A percentile compares a stretch with the other conserved stretches of the same genome.
Conservation (phyloP, 2,329 filamentous ascomycete species). For the Furcasterigmium sp. region DNA sequence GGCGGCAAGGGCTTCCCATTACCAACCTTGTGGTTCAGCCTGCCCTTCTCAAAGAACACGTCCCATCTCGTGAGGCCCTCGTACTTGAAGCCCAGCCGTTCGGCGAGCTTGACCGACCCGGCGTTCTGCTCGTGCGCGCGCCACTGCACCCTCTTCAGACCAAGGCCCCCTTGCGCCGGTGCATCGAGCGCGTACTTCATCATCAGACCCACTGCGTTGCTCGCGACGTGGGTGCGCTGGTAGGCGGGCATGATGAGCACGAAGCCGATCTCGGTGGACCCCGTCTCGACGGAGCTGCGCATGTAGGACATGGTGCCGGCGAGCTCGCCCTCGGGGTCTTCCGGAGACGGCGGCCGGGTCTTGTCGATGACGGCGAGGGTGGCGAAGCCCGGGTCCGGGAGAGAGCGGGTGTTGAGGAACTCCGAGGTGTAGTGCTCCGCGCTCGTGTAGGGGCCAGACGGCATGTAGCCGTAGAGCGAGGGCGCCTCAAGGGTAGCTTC, state of each 20-base stretch:
- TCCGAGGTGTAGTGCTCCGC: conserved; percentile 7
- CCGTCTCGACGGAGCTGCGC: conserved; percentile 12
- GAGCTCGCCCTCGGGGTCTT: conserved; percentile 20
- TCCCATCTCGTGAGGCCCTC: conserved; percentile 26
- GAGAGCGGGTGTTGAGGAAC: conserved; percentile 9
- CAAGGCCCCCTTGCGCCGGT: conserved; percentile 13
- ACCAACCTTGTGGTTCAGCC: conserved; percentile 15
- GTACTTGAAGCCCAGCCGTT: conserved; percentile 24
- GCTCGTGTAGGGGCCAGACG: conserved; percentile 12
- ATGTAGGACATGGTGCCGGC: conserved; percentile 22
- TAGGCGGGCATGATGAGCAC: conserved; percentile 26
- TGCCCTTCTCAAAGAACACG: conserved; percentile 17
- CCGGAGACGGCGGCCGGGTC: conserved; percentile 14
- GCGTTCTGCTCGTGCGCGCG: conserved; percentile 18
- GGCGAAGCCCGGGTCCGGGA: conserved; percentile 7
- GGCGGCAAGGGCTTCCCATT: conserved; percentile 16
- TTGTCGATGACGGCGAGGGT: conserved; percentile 23
- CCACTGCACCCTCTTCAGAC: conserved; percentile 26
- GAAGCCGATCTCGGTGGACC: conserved; percentile 24
- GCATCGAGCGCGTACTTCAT: conserved; percentile 19
- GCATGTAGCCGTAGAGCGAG: conserved; percentile 14
- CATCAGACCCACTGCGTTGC: conserved; percentile 25
- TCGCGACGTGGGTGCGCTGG: conserved; percentile 27
- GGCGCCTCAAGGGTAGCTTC: conserved; percentile 5
- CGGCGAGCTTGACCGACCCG: conserved; percentile 19